Conservation (phyloP, 2,329 filamentous ascomycete genomes). For the Erysiphe pulchra region DNA sequence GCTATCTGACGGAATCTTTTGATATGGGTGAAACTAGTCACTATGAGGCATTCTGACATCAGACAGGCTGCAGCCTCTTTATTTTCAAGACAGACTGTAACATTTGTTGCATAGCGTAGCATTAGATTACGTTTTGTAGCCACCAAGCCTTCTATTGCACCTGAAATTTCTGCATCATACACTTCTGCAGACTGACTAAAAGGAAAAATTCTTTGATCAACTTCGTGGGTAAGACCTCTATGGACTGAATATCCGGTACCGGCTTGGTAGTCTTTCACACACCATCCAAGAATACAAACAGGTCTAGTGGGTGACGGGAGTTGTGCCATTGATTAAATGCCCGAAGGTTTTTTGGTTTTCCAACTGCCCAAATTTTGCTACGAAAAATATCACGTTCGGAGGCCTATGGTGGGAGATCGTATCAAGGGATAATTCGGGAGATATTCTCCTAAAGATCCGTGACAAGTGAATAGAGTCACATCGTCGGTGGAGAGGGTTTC, state of each 20-base stretch:
- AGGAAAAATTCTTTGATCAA: background rate
- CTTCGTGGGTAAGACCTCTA: background rate
- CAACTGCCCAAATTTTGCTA: background rate
- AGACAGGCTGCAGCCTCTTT: background rate
- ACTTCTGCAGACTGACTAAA: background rate
- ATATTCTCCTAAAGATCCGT: background rate
- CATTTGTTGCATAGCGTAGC: background rate
- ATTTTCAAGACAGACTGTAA: background rate
- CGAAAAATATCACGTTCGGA: background rate
- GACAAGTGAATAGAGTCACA: background rate
- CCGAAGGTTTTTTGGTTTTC: background rate
- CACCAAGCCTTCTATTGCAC: background rate
- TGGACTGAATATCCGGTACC: background rate
- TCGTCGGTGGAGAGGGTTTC: background rate
- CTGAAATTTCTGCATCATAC: background rate
- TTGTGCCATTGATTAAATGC: background rate
- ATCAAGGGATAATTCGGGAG: background rate
- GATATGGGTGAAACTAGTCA: background rate
- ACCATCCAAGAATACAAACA: background rate
- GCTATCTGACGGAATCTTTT: background rate
- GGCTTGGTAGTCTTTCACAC: background rate
- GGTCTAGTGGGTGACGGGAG: background rate
- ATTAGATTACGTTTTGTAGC: background rate
- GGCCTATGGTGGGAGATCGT: background rate
- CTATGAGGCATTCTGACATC: background rate